Percentiles rank a stretch among this genome's conserved stretches.
phyloP scores from a whole-genome alignment of 257 asterid species.

The Datura wrightii region DNA sequence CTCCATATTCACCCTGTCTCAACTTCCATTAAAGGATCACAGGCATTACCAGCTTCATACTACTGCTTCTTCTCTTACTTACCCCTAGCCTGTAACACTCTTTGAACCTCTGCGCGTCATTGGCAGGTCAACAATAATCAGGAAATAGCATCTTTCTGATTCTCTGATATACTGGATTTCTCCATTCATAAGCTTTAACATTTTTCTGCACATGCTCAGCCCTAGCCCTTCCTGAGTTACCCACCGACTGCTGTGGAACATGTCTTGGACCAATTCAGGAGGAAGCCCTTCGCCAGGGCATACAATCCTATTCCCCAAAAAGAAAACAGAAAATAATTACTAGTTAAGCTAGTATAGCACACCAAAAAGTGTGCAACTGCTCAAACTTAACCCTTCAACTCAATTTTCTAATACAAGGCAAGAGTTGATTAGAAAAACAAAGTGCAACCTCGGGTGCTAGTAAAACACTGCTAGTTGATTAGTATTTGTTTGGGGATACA shows the following conservation, averaged over 20 bases:
- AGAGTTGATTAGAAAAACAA: not conserved
- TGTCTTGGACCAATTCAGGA: constrained; percentile 75
- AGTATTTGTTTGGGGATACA: not conserved
- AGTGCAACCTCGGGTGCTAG: constrained; percentile 10
- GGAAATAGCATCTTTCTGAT: constrained; percentile 72
- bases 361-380: not conserved
- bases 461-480: not conserved
- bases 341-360: not conserved
- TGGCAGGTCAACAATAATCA: constrained; percentile 64
- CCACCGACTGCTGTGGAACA: constrained; percentile 79
- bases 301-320: constrained; percentile 57
- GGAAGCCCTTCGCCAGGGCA: constrained; percentile 95
- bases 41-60: constrained; percentile 3
- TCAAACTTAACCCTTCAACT: not conserved
- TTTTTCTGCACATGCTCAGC: constrained; percentile 70
- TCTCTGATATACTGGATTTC: constrained; percentile 87
- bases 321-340: not conserved
- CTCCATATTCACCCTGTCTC: constrained; percentile 1
- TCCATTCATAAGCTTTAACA: constrained; percentile 85
- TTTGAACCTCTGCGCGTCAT: constrained; percentile 45
- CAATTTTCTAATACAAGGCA: not conserved
- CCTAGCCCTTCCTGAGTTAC: constrained; percentile 79
- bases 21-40: constrained; percentile 4
- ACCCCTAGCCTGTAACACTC: not conserved
- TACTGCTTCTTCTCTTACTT: not conserved